Evolutionary conservation across 2,329 filamentous ascomycete genomes (phyloP).

Genomic region (Xylaria sp.): DNA sequence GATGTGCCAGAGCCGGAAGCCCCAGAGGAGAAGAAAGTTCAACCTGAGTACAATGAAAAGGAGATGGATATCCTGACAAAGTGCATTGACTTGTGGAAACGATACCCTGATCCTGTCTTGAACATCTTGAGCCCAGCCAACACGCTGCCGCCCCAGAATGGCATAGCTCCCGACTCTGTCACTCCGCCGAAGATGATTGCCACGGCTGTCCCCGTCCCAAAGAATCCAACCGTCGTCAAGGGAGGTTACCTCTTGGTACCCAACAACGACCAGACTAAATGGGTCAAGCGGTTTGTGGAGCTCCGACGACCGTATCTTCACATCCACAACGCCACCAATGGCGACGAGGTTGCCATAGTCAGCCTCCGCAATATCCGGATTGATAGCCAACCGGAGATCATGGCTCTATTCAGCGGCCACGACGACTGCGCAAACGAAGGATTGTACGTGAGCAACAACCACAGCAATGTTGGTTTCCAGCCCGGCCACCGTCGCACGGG

Average conservation of each 20-base stretch:
- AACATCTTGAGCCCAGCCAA: constrained; percentile 55
- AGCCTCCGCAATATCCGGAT: constrained; percentile 86
- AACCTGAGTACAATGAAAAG: constrained; percentile 42
- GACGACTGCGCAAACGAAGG: constrained; percentile 21
- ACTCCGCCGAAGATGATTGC: constrained; percentile 63
- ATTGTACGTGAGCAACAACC: constrained; percentile 26
- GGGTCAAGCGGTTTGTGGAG: constrained; percentile 91
- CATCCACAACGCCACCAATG: constrained; percentile 76
- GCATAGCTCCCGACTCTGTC: constrained; percentile 44
- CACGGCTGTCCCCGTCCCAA: constrained; percentile 70
- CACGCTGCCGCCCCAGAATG: constrained; percentile 64
- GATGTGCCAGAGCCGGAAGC: constrained; percentile 8
- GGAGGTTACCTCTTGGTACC: constrained; percentile 83
- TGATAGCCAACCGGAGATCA: constrained; percentile 84
- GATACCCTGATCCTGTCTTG: constrained; percentile 51
- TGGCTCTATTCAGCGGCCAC: constrained; percentile 56
- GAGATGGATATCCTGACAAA: constrained; percentile 47
- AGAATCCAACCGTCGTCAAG: constrained; percentile 77
- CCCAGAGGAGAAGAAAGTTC: constrained; percentile 11
- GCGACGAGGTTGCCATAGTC: constrained; percentile 85
- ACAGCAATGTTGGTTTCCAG: constrained; percentile 35
- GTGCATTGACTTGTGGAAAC: constrained; percentile 60
- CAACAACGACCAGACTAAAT: constrained; percentile 72
- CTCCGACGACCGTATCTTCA: constrained; percentile 87
- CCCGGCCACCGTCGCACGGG: constrained; percentile 45